phyloP scores from a whole-genome alignment of 2,329 filamentous ascomycete species.

The Paecilomyces niveus region DNA sequence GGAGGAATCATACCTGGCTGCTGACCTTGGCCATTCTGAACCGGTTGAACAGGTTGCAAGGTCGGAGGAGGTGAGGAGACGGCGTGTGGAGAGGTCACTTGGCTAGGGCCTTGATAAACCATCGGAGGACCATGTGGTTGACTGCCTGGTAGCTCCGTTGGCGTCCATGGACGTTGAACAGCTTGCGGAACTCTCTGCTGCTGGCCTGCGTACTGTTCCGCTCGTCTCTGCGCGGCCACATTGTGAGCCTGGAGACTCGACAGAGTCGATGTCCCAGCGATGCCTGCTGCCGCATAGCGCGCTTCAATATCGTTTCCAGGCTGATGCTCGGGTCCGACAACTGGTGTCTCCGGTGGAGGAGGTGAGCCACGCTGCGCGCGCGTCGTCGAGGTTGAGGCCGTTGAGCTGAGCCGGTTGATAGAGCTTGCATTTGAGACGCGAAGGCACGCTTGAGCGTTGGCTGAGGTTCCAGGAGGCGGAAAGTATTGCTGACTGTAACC shows the following conservation, averaged over 20 bases:
- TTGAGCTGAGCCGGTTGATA: conserved; percentile 64
- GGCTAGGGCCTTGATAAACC: conserved; percentile 79
- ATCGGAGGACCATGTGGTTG: conserved; percentile 84
- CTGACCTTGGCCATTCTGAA: conserved; percentile 13
- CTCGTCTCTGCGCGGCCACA: conserved; percentile 71
- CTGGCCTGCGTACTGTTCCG: conserved; percentile 66
- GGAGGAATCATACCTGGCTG: conserved; percentile 42
- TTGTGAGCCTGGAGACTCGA: conserved; percentile 68
- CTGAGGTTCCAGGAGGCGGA: conserved; percentile 43
- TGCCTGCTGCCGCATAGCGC: conserved; percentile 83
- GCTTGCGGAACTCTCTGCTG: conserved; percentile 32
- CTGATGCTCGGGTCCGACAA: conserved; percentile 63
- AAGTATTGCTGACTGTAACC: conserved; percentile 58
- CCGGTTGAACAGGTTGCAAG: conserved; percentile 15
- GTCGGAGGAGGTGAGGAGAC: conserved; percentile 19
- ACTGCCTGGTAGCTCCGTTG: conserved; percentile 80
- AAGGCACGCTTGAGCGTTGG: conserved; percentile 26
- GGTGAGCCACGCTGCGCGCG: conserved; percentile 87
- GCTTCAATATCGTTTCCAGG: conserved; percentile 80
- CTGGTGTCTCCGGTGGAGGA: conserved; percentile 86
- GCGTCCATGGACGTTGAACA: conserved; percentile 73
- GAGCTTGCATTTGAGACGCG: conserved; percentile 47
- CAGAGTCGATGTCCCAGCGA: conserved; percentile 76
- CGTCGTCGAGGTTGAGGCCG: conserved; percentile 88
- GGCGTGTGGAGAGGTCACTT: conserved; percentile 47